Evolutionary conservation across 331 rosid genomes (phyloP).

Genomic region (Pyracantha coccinea): DNA sequence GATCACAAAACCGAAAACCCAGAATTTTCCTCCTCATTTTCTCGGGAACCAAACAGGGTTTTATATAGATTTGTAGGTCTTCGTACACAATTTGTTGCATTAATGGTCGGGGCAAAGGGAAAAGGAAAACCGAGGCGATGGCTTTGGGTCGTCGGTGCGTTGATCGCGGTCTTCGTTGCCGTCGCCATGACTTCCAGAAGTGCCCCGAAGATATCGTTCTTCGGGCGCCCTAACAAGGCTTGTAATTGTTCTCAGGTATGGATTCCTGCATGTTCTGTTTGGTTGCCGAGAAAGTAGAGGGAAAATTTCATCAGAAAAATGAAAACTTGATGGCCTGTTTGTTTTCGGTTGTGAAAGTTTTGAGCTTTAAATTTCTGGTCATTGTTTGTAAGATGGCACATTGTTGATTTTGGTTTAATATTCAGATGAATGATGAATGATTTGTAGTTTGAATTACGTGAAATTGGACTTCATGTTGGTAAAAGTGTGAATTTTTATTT

Average conservation of each 20-base stretch:
- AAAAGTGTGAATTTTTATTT: neutral
- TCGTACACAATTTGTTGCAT: neutral
- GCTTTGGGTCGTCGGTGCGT: constrained; percentile 48
- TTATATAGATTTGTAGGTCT: neutral
- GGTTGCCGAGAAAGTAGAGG: constrained; percentile 8
- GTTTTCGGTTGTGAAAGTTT: neutral
- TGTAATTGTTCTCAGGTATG: constrained; percentile 70
- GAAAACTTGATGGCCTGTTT: neutral
- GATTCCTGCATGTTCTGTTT: constrained; percentile 1
- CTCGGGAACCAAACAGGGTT: constrained; percentile 4
- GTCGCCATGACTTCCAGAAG: constrained; percentile 43
- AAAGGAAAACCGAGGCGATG: constrained; percentile 34
- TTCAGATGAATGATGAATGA: neutral
- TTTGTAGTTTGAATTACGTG: neutral
- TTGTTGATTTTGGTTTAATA: neutral
- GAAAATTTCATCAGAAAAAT: neutral
- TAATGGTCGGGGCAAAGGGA: constrained; percentile 35
- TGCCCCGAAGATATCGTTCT: constrained; percentile 34
- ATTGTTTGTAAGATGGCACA: neutral
- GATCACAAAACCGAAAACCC: neutral
- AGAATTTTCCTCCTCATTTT: neutral
- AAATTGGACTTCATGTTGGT: neutral
- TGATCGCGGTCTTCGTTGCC: constrained; percentile 46
- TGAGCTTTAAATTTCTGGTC: neutral
- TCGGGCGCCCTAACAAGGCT: constrained; percentile 44